phyloP scores from a whole-genome alignment of 1,284 basidiomycete species.

The Moesziomyces sp. region DNA sequence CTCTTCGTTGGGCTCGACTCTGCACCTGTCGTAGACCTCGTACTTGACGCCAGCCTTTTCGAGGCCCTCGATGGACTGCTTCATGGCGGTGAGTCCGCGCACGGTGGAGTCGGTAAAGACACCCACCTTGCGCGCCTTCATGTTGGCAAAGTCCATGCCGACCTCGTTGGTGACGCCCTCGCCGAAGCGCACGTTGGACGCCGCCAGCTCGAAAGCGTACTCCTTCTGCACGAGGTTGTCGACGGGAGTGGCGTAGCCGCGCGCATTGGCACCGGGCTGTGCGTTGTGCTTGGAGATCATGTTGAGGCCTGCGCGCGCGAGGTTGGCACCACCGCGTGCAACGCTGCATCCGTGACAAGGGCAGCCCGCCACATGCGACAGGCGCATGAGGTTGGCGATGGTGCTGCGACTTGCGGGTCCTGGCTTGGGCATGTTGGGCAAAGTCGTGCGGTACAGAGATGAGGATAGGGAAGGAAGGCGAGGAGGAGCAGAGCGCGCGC shows the following conservation, averaged over 20 bases:
- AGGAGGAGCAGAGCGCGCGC: not conserved
- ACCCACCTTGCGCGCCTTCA: constrained; percentile 75
- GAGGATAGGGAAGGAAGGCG: too few relatives aligned
- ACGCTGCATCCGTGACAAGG: constrained; percentile 61
- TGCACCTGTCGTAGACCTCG: constrained; percentile 84
- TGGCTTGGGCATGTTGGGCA: constrained; percentile 44
- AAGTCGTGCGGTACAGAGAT: not conserved
- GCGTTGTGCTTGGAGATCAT: constrained; percentile 56
- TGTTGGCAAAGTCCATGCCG: constrained; percentile 84
- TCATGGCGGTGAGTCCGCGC: constrained; percentile 82
- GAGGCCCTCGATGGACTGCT: constrained; percentile 81
- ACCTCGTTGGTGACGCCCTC: constrained; percentile 75
- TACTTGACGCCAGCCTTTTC: constrained; percentile 80
- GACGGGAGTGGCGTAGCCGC: constrained; percentile 79
- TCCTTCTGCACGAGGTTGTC: constrained; percentile 78
- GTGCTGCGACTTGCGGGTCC: constrained; percentile 37
- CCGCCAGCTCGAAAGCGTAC: constrained; percentile 97
- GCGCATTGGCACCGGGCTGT: constrained; percentile 38
- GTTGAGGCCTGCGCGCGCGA: constrained; percentile 52
- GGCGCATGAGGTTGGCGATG: constrained; percentile 59
- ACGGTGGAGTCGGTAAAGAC: constrained; percentile 93
- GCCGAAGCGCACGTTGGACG: constrained; percentile 77
- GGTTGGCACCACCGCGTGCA: constrained; percentile 26
- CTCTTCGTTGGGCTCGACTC: constrained; percentile 91
- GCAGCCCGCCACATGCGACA: constrained; percentile 54